A percentile compares a stretch with the other conserved stretches of the same genome.
Conservation (phyloP, 192 early-diverging fungal genomes). For the Chytriomyces sp. region DNA sequence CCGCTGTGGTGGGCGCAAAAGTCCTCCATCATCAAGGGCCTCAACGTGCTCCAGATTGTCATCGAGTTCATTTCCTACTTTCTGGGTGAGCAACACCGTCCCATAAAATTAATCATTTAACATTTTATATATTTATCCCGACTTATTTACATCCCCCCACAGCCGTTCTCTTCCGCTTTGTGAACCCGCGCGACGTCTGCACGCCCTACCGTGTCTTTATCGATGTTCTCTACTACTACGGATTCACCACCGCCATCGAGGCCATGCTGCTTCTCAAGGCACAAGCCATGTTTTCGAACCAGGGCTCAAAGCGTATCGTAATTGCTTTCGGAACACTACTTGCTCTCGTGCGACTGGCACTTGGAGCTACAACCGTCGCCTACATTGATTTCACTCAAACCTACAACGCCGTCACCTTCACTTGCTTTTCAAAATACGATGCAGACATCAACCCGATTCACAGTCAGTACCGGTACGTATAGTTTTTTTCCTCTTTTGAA, state of each 20-base stretch:
- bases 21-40: neutral
- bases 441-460: neutral
- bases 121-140: too few species aligned
- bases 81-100: neutral
- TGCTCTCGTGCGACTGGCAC: neutral
- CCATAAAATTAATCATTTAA: too few species aligned
- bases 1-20: neutral
- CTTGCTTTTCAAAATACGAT: conserved; percentile 1
- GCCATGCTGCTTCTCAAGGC: neutral
- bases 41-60: neutral
- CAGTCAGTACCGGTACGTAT: neutral
- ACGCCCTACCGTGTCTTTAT: neutral
- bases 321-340: neutral
- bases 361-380: neutral
- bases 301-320: neutral
- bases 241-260: neutral
- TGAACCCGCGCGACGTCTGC: conserved; percentile 1
- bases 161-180: neutral
- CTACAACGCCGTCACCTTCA: neutral
- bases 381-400: neutral
- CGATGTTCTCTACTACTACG: neutral
- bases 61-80: conserved; percentile 1
- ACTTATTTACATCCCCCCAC: too few species aligned
- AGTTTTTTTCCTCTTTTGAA: too few species aligned
- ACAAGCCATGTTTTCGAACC: neutral